Conservation (phyloP, 2,329 filamentous ascomycete genomes). For the Fusarium dlaminii region DNA sequence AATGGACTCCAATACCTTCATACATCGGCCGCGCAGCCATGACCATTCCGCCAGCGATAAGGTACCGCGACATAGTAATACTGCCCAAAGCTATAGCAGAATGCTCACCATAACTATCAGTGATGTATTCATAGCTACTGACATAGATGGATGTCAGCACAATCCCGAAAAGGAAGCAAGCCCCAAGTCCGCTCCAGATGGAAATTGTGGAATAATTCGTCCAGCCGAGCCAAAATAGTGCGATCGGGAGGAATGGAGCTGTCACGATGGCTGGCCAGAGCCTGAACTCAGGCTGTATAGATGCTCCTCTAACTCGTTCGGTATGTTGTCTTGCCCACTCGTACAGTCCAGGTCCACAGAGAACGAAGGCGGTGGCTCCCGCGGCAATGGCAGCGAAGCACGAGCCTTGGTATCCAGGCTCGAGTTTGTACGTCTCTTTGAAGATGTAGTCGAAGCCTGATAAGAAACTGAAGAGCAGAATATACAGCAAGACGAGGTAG, state of each 20-base stretch:
- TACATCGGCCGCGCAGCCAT: slow-evolving; percentile 53
- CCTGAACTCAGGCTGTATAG: slow-evolving; percentile 61
- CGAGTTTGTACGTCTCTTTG: slow-evolving; percentile 51
- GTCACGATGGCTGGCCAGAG: slow-evolving; percentile 63
- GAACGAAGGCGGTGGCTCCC: slow-evolving; percentile 47
- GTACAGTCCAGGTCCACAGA: slow-evolving; percentile 46
- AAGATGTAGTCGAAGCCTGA: slow-evolving; percentile 61
- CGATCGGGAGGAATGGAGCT: slow-evolving; percentile 59
- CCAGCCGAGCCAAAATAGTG: slow-evolving; percentile 69
- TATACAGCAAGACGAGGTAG: slow-evolving; percentile 63
- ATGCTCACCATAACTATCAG: slow-evolving; percentile 64
- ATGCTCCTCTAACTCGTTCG: slow-evolving; percentile 49
- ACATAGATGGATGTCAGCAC: slow-evolving; percentile 61
- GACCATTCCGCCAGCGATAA: slow-evolving; percentile 52
- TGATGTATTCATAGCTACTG: slow-evolving; percentile 65
- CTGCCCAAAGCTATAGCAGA: slow-evolving; percentile 51
- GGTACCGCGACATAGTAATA: slow-evolving; percentile 46
- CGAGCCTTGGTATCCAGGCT: slow-evolving; percentile 51
- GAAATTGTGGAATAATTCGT: slow-evolving; percentile 55
- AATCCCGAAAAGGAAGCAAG: slow-evolving; percentile 62
- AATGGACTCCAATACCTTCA: slow-evolving; percentile 51
- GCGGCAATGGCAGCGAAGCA: slow-evolving; percentile 55
- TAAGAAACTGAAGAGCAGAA: slow-evolving; percentile 62
- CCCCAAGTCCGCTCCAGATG: slow-evolving; percentile 59
- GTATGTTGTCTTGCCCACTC: slow-evolving; percentile 48